phyloP scores from a whole-genome alignment of 441 rosid genomes.

The Lepidium campestre region DNA sequence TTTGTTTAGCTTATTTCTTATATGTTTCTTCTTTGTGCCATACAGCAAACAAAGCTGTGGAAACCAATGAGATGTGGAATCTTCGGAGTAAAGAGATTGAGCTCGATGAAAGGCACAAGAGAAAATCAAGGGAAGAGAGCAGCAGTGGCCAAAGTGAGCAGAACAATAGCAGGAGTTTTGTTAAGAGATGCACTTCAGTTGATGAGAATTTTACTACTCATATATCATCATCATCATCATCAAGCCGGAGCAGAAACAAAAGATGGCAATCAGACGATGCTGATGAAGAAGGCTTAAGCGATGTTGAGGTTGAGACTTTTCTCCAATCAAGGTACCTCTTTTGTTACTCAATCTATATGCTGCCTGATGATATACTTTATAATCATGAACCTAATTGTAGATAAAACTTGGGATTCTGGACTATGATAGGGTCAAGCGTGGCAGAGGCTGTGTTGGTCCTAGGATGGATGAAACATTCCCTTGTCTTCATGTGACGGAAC shows the following conservation, averaged over 20 bases:
- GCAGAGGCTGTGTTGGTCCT: constrained; percentile 87
- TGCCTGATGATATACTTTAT: constrained; percentile 1
- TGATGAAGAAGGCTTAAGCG: constrained; percentile 50
- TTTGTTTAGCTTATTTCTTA: background rate
- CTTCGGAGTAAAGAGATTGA: constrained; percentile 67
- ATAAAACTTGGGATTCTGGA: constrained; percentile 5
- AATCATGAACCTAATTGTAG: background rate
- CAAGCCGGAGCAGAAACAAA: constrained; percentile 32
- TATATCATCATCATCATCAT: constrained; percentile 43
- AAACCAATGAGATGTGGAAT: constrained; percentile 92
- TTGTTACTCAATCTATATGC: background rate
- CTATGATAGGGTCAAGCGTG: constrained; percentile 69
- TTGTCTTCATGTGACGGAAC: constrained; percentile 31
- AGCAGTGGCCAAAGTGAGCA: constrained; percentile 35
- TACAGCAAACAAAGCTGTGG: constrained; percentile 82
- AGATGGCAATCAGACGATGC: constrained; percentile 30
- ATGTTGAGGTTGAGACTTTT: constrained; percentile 70
- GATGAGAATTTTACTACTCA: constrained; percentile 23
- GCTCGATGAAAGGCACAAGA: constrained; percentile 42
- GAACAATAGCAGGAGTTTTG: constrained; percentile 22
- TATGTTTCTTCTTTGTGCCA: background rate
- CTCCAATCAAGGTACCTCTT: constrained; percentile 62
- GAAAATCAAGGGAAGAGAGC: constrained; percentile 41
- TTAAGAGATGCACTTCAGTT: constrained; percentile 28
- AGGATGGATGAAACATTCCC: constrained; percentile 90